phyloP scores from a whole-genome alignment of 495 filamentous ascomycete genomes.

The Penicillium egyptiacum region DNA sequence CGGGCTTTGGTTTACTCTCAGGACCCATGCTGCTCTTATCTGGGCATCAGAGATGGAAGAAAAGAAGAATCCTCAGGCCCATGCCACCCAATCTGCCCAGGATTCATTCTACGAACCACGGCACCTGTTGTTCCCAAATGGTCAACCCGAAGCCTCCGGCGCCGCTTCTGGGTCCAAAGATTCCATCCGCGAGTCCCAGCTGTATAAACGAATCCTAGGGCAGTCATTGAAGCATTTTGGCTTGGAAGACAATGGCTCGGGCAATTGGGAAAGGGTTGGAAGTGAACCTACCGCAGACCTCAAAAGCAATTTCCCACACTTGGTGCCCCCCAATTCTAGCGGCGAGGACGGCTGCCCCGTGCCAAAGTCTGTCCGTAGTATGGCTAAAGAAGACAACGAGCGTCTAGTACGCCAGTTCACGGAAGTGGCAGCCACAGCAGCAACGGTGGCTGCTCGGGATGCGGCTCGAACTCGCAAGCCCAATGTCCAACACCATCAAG shows the following conservation, averaged over 20 bases:
- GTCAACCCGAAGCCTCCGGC: constrained; percentile 32
- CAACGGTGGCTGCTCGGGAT: constrained; percentile 84
- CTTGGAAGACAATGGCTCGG: constrained; percentile 51
- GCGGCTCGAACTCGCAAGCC: constrained; percentile 54
- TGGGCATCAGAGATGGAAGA: constrained; percentile 89
- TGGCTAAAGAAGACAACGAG: constrained; percentile 77
- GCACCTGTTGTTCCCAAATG: constrained; percentile 33
- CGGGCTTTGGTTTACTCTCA: constrained; percentile 91
- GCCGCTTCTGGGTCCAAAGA: constrained; percentile 29
- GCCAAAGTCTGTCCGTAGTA: constrained; percentile 49
- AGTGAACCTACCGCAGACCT: constrained; percentile 20
- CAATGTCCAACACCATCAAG: constrained; percentile 33
- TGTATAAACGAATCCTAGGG: constrained; percentile 91
- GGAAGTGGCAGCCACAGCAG: constrained; percentile 89
- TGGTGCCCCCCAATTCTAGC: constrained; percentile 61
- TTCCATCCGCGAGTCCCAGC: constrained; percentile 73
- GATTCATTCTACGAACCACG: constrained; percentile 47
- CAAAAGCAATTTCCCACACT: constrained; percentile 53
- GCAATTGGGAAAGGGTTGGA: constrained; percentile 43
- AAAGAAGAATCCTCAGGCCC: constrained; percentile 57
- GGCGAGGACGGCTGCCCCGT: constrained; percentile 21
- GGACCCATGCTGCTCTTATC: constrained; percentile 95
- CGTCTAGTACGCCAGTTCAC: constrained; percentile 77
- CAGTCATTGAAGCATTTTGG: constrained; percentile 84
- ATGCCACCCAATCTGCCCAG: constrained; percentile 30